Base-by-base conservation (phyloP, 73 alveolate genomes). In the Blepharisma stoltei region DNA sequence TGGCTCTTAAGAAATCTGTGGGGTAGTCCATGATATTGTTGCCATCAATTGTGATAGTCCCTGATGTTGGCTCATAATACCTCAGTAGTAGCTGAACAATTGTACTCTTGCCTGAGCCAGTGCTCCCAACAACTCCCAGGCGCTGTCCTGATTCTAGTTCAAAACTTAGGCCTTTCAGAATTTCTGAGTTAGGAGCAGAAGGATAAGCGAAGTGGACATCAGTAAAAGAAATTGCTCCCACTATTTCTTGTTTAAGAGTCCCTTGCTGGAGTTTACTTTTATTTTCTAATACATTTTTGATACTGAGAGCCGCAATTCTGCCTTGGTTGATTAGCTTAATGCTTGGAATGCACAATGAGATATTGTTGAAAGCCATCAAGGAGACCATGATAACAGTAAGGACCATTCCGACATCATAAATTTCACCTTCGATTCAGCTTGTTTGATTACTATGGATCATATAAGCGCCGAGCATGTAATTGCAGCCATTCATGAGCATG, bases 41-140 rank as follows among this genome's bases (percentile, higher is more conserved):
- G 23, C 23, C 23, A 20, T 52, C 66, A 52, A 52, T 52, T 52
- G 66, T 14, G 23, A 52, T 4, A 52, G 66, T 52, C n/a, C 99
- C 99, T 71, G 67, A 75, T 78, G 81, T 71, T 6, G 95, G 96
- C 67, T 94, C 99, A 84, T 97, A 97, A 92, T 95, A 97, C 78
- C 99, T 90, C 83, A 83, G 85, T 78, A 97, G 88, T 60, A 97
- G 81, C 54, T 93, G 88, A 77, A 90, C 90, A 55, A 92, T 88
- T 54, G 99, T 94, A 65, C 97, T 85, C 82, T 88, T 85, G 3
- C 95, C 95, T 45, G 93, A 81, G 14, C 96, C 96, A 47, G 92
- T 73, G 25, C 83, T 87, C 6, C 96, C 96, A 5, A 83, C 94
- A 23, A 90, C 76, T 0, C 90, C 95, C 3, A 88, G 83, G 6